phyloP scores from a whole-genome alignment of 371 early-diverging fungal genomes.

The Rhizomucor pusillus region DNA sequence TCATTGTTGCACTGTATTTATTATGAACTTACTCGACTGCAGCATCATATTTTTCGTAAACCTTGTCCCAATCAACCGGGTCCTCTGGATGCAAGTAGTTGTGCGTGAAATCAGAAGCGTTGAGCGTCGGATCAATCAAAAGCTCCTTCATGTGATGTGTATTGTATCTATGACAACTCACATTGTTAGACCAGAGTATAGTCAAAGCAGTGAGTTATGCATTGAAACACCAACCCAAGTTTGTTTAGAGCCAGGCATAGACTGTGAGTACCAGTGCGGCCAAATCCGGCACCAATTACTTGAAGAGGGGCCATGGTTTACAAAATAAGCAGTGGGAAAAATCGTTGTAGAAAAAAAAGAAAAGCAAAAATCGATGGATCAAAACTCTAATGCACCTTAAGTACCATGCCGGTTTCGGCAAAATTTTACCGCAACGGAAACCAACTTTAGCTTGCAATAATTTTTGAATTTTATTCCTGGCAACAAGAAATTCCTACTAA shows the following conservation, averaged over 20 bases:
- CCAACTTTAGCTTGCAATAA: too few species aligned
- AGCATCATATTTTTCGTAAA: constrained; percentile 8
- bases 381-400: too few species aligned
- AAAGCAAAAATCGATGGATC: not conserved
- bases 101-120: constrained; percentile 14
- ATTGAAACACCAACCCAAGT: constrained; percentile 4
- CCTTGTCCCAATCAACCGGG: constrained; percentile 29
- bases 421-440: too few species aligned
- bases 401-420: too few species aligned
- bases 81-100: constrained; percentile 17
- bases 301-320: constrained; percentile 10
- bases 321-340: not conserved
- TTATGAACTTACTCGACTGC: constrained; percentile 7
- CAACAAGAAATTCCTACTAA: too few species aligned
- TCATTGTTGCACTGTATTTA: too few species aligned
- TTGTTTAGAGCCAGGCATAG: constrained; percentile 8
- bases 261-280: constrained; percentile 13
- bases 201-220: not conserved
- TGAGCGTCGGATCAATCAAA: constrained; percentile 5
- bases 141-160: constrained; percentile 17
- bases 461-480: too few species aligned
- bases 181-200: too few species aligned
- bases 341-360: not conserved
- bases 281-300: constrained; percentile 12
- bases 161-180: constrained; percentile 9